phyloP scores from a whole-genome alignment of 1,284 basidiomycete genomes.

The Termitomyces sp. region DNA sequence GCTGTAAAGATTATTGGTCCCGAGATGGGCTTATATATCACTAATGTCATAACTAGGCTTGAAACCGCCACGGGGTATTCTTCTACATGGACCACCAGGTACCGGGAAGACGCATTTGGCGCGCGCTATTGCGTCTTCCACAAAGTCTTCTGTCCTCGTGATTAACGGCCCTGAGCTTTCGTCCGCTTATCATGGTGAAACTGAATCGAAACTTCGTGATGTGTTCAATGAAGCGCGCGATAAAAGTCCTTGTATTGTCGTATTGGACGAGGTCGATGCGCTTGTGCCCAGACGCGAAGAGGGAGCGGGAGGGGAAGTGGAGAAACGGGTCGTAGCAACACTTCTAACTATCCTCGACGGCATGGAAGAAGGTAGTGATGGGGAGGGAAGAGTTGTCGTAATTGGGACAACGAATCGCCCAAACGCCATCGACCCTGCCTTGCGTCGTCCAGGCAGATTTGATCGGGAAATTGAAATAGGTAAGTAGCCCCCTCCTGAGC shows the following conservation, averaged over 20 bases:
- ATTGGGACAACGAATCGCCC: constrained; percentile 97
- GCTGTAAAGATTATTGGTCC: neutral
- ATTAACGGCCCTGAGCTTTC: constrained; percentile 95
- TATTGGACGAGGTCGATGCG: constrained; percentile 96
- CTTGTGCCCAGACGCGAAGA: constrained; percentile 89
- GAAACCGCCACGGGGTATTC: constrained; percentile 85
- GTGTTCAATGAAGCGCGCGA: constrained; percentile 84
- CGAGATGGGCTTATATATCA: neutral
- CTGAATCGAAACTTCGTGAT: constrained; percentile 84
- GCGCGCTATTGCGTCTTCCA: constrained; percentile 81
- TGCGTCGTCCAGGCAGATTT: constrained; percentile 91
- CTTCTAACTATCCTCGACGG: constrained; percentile 95
- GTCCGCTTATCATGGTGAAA: constrained; percentile 95
- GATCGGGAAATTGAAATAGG: constrained; percentile 98
- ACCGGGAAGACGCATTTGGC: constrained; percentile 95
- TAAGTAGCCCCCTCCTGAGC: constrained; percentile 26
- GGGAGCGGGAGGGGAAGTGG: constrained; percentile 86
- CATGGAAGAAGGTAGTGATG: constrained; percentile 57
- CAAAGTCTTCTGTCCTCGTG: constrained; percentile 75
- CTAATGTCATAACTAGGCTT: constrained; percentile 46
- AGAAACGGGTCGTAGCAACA: constrained; percentile 93
- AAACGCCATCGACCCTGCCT: constrained; percentile 94
- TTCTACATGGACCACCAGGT: constrained; percentile 89
- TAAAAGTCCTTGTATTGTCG: constrained; percentile 86
- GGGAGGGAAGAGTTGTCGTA: constrained; percentile 72